Evolutionary conservation across 23 red algal genomes (phyloP), one percentile per base, ranked within the genome.

Genomic region (Gracilaria caudata): DNA sequence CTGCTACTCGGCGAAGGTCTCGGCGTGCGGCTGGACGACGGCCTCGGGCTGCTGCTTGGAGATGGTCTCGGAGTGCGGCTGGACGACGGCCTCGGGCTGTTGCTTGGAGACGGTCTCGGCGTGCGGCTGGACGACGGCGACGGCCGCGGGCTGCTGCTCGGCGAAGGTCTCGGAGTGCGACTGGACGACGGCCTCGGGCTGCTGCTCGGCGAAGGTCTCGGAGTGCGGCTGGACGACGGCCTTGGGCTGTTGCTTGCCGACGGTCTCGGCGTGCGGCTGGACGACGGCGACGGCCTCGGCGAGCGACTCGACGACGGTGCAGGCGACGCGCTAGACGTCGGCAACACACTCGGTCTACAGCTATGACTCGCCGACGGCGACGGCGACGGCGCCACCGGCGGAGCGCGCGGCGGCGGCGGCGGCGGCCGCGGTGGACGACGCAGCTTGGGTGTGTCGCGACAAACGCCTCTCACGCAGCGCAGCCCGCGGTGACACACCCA

Each of bases 91-190:
- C 70, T 47, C 7, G 70, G 38, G 3, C 39, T 75, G 37, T 6
- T 24, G 70, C 70, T 75, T 19, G 17, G 9, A 2, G 60, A 65
- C 14, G 60, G 60, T 19, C 24, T 65, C 4, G 60, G 14, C 3
- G 60, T 33, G 32, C 60, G 60, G 24, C 60, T 65, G 60, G 60
- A 65, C 26, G 60, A 65, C 60, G 60, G 60, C 32, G 70, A 75
- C 39, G 70, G 70, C 40, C 38, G 0, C 32, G 65, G 65, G 19
- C 35, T 71, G 7, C 4, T 38, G 65, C 65, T 71, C 70, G 13
- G 25, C 7, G 70, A 75, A 6, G 70, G 70, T 24, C 70, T 75
- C 2, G 70, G 12, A 25, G 29, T 49, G 37, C 38, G 21, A 24
- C 70, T 75, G 38, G 66, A 43, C 38, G 66, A 72, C 20, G 37